These are phyloP conservation scores for Verbena officinalis DNA, from an alignment of 257 asterid genomes.

Conservation along the genomic window DNA sequence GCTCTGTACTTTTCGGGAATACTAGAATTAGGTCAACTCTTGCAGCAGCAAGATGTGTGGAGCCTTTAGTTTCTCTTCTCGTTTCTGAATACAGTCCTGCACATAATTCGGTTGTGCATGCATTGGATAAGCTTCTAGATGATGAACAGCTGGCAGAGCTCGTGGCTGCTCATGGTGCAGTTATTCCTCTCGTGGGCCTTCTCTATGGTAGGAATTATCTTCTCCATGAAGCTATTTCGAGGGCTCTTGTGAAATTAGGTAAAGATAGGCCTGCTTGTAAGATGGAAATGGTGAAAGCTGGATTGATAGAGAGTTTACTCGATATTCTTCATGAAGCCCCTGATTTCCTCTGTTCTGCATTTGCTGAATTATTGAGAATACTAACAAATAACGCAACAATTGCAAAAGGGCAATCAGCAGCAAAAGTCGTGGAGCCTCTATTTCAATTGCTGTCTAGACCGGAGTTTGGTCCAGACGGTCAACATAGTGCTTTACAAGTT, in stretches of 20 bases:
- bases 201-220: slow-evolving; percentile 74
- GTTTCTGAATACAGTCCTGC: slow-evolving; percentile 80
- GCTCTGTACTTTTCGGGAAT: slow-evolving; percentile 86
- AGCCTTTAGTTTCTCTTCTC: slow-evolving; percentile 91
- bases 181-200: slow-evolving; percentile 92
- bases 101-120: slow-evolving; percentile 85
- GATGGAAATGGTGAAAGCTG: slow-evolving; percentile 99
- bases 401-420: slow-evolving; percentile 95
- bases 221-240: slow-evolving; percentile 90
- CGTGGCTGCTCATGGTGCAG: slow-evolving; percentile 97
- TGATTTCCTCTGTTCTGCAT: slow-evolving; percentile 87
- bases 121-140: slow-evolving; percentile 84
- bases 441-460: slow-evolving; percentile 69
- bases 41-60: slow-evolving; percentile 96
- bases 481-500: slow-evolving; percentile 87
- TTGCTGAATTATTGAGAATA: slow-evolving; percentile 91
- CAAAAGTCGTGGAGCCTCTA: slow-evolving; percentile 95
- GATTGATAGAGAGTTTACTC: slow-evolving; percentile 74
- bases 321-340: slow-evolving; percentile 95
- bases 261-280: slow-evolving; percentile 95
- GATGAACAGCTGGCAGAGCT: slow-evolving; percentile 97
- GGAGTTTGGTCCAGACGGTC: slow-evolving; percentile 93
- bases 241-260: slow-evolving; percentile 94
- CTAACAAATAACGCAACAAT: slow-evolving; percentile 94
- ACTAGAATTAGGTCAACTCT: slow-evolving; percentile 88